Conservation (phyloP, 2,329 filamentous ascomycete species). For the Rosellinia necatrix region DNA sequence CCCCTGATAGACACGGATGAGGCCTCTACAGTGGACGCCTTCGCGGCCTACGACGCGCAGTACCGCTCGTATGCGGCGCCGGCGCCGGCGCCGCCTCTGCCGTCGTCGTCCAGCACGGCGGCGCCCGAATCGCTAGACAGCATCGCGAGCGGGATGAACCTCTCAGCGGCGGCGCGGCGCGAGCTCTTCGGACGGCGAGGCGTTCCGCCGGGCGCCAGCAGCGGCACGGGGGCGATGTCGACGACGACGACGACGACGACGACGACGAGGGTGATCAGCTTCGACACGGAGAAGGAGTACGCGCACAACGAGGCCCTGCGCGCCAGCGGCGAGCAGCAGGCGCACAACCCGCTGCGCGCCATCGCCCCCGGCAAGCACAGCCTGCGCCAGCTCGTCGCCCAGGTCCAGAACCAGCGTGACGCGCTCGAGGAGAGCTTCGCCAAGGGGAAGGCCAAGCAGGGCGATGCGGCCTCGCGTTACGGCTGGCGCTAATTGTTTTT, state of each 20-base stretch:
- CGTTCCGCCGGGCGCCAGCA: constrained; percentile 43
- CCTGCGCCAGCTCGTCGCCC: constrained; percentile 83
- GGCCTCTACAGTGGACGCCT: constrained; percentile 38
- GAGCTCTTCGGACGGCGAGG: constrained; percentile 78
- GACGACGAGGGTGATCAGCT: constrained; percentile 72
- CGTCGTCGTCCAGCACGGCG: too few relatives aligned
- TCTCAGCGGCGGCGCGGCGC: constrained; percentile 75
- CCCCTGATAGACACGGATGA: constrained; percentile 52
- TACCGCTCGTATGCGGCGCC: constrained; percentile 18
- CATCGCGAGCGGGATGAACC: constrained; percentile 77
- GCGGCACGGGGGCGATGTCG: too few relatives aligned
- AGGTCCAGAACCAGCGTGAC: constrained; percentile 80
- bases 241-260: too few relatives aligned
- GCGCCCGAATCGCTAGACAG: constrained; percentile 62
- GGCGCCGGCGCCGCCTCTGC: constrained; percentile 31
- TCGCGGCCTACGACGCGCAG: constrained; percentile 43
- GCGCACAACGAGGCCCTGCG: constrained; percentile 79
- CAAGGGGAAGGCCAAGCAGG: constrained; percentile 75
- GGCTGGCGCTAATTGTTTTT: too few relatives aligned
- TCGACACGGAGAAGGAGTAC: constrained; percentile 90
- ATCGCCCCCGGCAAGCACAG: constrained; percentile 90
- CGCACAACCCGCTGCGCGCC: constrained; percentile 80
- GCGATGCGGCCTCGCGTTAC: constrained; percentile 81
- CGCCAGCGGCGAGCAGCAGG: constrained; percentile 69
- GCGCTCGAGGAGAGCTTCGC: constrained; percentile 93